These are phyloP conservation scores for Apiotrichum akiyoshidainum DNA, from an alignment of 1,284 basidiomycete genomes.

Conservation along the genomic window DNA sequence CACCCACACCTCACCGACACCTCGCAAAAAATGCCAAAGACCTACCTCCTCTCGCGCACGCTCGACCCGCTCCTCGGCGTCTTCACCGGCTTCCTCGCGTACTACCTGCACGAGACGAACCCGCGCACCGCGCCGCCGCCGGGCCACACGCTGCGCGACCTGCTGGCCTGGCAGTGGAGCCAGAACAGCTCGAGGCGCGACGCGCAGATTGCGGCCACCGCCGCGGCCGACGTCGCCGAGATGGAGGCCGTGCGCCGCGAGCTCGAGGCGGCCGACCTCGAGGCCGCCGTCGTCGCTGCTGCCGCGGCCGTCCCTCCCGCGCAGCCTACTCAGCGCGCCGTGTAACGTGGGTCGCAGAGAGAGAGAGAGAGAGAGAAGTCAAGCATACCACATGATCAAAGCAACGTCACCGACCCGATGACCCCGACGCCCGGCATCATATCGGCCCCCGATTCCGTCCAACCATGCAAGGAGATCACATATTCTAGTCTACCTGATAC, in stretches of 20 bases:
- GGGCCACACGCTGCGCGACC: constrained; percentile 62
- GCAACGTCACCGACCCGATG: too few relatives aligned
- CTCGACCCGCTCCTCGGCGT: constrained; percentile 73
- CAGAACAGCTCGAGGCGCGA: constrained; percentile 32
- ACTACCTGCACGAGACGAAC: constrained; percentile 76
- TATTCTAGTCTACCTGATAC: constrained; percentile 14
- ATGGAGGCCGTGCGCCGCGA: constrained; percentile 44
- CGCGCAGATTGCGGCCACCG: constrained; percentile 20
- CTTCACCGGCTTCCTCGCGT: constrained; percentile 75
- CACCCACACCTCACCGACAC: background rate
- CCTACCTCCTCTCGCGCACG: constrained; percentile 47
- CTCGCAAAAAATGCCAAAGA: constrained; percentile 32
- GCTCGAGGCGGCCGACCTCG: constrained; percentile 26
- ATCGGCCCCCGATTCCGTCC: background rate
- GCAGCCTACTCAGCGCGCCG: background rate
- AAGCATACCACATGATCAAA: too few relatives aligned
- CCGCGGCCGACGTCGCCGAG: constrained; percentile 27
- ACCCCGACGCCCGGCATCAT: too few relatives aligned
- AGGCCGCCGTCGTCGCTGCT: background rate
- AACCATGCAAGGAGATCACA: background rate
- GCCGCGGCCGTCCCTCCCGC: background rate
- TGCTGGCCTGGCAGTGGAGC: constrained; percentile 68
- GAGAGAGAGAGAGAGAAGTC: background rate
- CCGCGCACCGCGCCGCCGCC: constrained; percentile 68
- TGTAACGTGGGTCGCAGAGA: background rate